Base-by-base conservation (phyloP, 371 early-diverging fungal genomes). In the Mucor indicus region DNA sequence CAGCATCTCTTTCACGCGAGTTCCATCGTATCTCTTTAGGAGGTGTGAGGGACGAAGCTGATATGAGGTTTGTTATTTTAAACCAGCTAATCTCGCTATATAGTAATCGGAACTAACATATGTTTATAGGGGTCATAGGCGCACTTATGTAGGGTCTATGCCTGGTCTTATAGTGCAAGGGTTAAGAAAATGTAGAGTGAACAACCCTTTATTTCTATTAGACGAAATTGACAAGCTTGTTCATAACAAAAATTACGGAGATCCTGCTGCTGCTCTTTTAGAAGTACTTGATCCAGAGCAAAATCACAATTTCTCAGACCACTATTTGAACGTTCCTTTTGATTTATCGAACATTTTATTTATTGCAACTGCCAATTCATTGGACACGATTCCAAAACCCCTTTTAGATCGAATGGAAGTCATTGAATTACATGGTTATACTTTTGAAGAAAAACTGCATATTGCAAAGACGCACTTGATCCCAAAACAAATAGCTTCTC, bases 231-330 rank as follows among this genome's bases (percentile, higher is more conserved):
- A 92, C 62, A 93, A 92, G 64, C 70, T 91, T 4, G 84, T 80
- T 0, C 62, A 57, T 19, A 64, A 82, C 41, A 60, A 78, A 21
- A 57, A 72, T 32, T 75, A 89, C 27, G 92, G 92, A 2, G 89
- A 94, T 60, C 93, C 95, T 42, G 78, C 85, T 4, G 84, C 90
- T 10, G 93, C 92, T 0, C 65, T 94, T 29, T 67, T 94, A 31
- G 95, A 94, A 61, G 89, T 91, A 0, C 60, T 94, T 38, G 94
- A 94, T 52, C 90, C 91, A 1, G 92, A 91, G 48, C 94, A 94
- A 61, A 91, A 93, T 56, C 61, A 60, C 23, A 75, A 79, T 0
- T 84, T 84, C 53, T 67, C 79, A 13, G 94, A 94, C 55, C 91
- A 92, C 54, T 94, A 90, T 62, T 49, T 94, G 23, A 85, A 85